Conservation (phyloP, 2,329 filamentous ascomycete species). For the Talaromyces sp. region DNA sequence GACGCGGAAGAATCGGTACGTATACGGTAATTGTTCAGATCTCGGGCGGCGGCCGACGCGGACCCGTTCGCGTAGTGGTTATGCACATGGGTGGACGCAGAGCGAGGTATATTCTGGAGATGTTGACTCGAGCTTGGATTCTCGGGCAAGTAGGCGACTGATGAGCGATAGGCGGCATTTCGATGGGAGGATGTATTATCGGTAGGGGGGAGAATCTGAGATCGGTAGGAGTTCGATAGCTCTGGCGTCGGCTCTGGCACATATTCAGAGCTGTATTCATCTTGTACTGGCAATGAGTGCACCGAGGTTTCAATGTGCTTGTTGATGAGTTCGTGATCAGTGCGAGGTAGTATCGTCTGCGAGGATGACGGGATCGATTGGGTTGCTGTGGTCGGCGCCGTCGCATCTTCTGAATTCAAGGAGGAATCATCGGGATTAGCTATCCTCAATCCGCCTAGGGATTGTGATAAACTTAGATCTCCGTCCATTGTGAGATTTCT, state of each 20-base stretch:
- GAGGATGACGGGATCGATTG: slow-evolving; percentile 20
- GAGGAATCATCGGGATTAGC: slow-evolving; percentile 85
- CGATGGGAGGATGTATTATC: slow-evolving; percentile 23
- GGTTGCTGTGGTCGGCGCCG: not conserved
- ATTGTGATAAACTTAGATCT: slow-evolving; percentile 87
- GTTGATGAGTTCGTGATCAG: slow-evolving; percentile 24
- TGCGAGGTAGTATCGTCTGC: slow-evolving; percentile 22
- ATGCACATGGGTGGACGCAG: slow-evolving; percentile 50
- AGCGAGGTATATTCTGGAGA: slow-evolving; percentile 41
- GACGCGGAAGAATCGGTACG: slow-evolving; percentile 60
- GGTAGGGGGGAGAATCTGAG: slow-evolving; percentile 9
- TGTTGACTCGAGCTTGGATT: slow-evolving; percentile 36
- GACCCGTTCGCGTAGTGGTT: slow-evolving; percentile 43
- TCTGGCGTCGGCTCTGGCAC: slow-evolving; percentile 18
- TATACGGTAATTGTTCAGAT: slow-evolving; percentile 51
- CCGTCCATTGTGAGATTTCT: slow-evolving; percentile 68
- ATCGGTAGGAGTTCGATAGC: slow-evolving; percentile 11
- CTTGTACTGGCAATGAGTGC: slow-evolving; percentile 11
- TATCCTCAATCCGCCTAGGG: slow-evolving; percentile 90
- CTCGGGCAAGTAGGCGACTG: slow-evolving; percentile 36
- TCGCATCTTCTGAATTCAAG: slow-evolving; percentile 37
- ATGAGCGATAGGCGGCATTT: slow-evolving; percentile 42
- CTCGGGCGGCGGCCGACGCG: slow-evolving; percentile 38
- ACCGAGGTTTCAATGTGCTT: slow-evolving; percentile 3
- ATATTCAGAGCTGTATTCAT: slow-evolving; percentile 23